Evolutionary conservation across 106 monocot genomes (phyloP).

Genomic region (Chionographis japonica): DNA sequence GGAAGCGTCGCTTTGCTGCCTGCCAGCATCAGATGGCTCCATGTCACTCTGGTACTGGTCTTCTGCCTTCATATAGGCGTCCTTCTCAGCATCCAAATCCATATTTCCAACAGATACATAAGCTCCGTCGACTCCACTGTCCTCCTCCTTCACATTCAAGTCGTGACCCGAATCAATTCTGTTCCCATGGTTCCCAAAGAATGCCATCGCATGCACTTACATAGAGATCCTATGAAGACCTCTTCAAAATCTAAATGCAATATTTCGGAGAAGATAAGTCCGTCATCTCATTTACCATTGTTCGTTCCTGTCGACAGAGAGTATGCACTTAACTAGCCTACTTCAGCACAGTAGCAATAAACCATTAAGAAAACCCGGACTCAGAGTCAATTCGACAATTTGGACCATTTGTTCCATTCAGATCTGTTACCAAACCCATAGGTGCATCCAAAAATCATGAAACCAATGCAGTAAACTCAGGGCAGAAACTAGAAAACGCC

Average conservation of each 20-base stretch:
- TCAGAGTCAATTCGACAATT: too few species aligned
- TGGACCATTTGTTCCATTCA: too few species aligned
- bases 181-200: conserved; percentile 57
- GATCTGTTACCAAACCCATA: too few species aligned
- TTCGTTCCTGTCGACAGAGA: too few species aligned
- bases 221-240: conserved; percentile 6
- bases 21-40: conserved; percentile 36
- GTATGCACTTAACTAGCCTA: too few species aligned
- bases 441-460: too few species aligned
- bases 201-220: conserved; percentile 56
- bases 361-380: too few species aligned
- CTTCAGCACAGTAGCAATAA: too few species aligned
- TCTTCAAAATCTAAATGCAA: conserved; percentile 16
- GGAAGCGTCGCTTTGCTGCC: conserved; percentile 33
- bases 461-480: neutral
- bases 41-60: conserved; percentile 43
- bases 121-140: conserved; percentile 27
- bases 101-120: conserved; percentile 37
- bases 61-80: conserved; percentile 36
- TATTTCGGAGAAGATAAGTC: neutral
- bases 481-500: neutral
- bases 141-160: conserved; percentile 73
- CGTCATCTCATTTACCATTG: too few species aligned
- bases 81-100: conserved; percentile 45
- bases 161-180: conserved; percentile 50